These are phyloP conservation scores for Cronartium quercuum DNA, from an alignment of 1,284 basidiomycete genomes.

Conservation along the genomic window DNA sequence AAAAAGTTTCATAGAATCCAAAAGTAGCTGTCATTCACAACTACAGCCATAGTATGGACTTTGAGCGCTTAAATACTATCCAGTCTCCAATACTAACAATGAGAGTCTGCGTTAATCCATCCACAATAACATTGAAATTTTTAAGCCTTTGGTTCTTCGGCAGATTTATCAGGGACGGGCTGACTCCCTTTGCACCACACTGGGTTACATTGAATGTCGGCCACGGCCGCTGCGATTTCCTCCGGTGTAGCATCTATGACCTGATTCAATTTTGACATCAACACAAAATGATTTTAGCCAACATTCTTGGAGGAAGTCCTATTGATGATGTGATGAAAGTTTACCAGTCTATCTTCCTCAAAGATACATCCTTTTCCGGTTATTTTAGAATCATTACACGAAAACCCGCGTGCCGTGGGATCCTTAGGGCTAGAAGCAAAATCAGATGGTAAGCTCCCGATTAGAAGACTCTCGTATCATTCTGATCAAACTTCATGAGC, in stretches of 20 bases:
- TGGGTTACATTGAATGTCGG: not conserved
- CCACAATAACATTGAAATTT: not conserved
- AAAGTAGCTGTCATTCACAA: too few species aligned
- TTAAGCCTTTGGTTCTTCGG: not conserved
- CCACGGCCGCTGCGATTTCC: not conserved
- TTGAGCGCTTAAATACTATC: too few species aligned
- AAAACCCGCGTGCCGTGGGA: not conserved
- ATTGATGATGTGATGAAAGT: not conserved
- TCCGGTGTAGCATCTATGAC: not conserved
- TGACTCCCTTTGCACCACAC: not conserved
- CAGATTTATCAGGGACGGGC: not conserved
- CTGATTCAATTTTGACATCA: not conserved
- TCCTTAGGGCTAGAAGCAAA: constrained; percentile 4
- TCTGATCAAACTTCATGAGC: not conserved
- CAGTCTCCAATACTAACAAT: not conserved
- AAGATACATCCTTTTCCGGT: constrained; percentile 12
- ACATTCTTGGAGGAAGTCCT: not conserved
- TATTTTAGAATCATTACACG: constrained; percentile 13
- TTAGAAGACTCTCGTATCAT: not conserved
- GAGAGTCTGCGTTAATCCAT: not conserved
- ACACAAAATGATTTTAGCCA: not conserved
- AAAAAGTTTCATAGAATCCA: too few species aligned
- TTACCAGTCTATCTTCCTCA: constrained; percentile 14
- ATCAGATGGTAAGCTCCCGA: not conserved
- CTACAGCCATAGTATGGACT: too few species aligned